Evolutionary conservation across 164 flowering plant species (phyloP).

Genomic region (grape (Vitis vinifera)): ASM3070453v1 NC_081809.1:22751001-22751500

Average conservation of each 20-base stretch:
- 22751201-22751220: conserved; percentile 76
- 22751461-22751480: conserved; percentile 88
- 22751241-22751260: conserved; percentile 75
- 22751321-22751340: conserved; percentile 69
- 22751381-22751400: conserved; percentile 86
- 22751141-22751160: conserved; percentile 86
- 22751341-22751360: conserved; percentile 86
- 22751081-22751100: conserved; percentile 35
- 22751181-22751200: conserved; percentile 96
- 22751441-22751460: conserved; percentile 90
- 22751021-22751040: conserved; percentile 76
- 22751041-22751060: conserved; percentile 62
- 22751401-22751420: conserved; percentile 88
- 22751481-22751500: conserved; percentile 85
- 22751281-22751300: conserved; percentile 81
- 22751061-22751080: conserved; percentile 65
- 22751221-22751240: conserved; percentile 65
- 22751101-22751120: conserved; percentile 72
- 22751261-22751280: conserved; percentile 82
- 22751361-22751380: conserved; percentile 91
- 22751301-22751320: conserved; percentile 63
- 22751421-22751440: conserved; percentile 78
- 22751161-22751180: conserved; percentile 51
- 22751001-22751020: conserved; percentile 60
- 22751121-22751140: conserved; percentile 58